Base-by-base conservation (phyloP, 169 alveolate species). In the Plasmodium billcollinsi region DNA sequence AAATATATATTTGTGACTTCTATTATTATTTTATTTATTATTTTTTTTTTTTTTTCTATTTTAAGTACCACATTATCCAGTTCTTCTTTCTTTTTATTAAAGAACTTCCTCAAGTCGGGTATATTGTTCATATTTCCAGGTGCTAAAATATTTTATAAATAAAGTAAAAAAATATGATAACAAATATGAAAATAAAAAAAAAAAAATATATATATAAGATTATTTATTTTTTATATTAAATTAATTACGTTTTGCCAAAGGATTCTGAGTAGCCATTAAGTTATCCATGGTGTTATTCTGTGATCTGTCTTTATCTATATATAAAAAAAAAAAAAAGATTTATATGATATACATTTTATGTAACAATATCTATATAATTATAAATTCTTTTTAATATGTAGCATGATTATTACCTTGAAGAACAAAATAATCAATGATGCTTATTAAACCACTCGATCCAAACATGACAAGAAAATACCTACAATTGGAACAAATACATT, bases 381-480 rank as follows among this genome's bases (percentile, higher is more conserved):
- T 39, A 39, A 39, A 6, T 39, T 5, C 8, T 39, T 39, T 67
- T n/a, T 21, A 12, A 47, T 21, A 12, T 73, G 15, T 69, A 24
- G 8, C 7, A 45, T 69, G 45, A 43, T 56, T 54, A 73, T 52
- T 83, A 83, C 91, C 91, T 61, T 83, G 80, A 83, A 83, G 91
- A 39, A 83, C 80, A 54, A 83, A 83, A 54, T 83, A 83, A 50
- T 83, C 91, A 69, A 83, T 70, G 20, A 83, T 83, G 73, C 91
- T 83, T 52, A 83, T 83, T 43, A 83, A 45, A 7, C 91, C 91
- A 50, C 66, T 83, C 14, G 91, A 83, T 9, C 91, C 80, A 58
- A 83, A 83, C 91, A 83, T 83, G 65, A 83, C 91, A 67, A 83
- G 91, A 63, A 83, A 83, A 63, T 83, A 83, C 91, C 91, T 83